phyloP scores from a whole-genome alignment of 164 flowering plant species.

The Cinnamomum micranthum region DNA sequence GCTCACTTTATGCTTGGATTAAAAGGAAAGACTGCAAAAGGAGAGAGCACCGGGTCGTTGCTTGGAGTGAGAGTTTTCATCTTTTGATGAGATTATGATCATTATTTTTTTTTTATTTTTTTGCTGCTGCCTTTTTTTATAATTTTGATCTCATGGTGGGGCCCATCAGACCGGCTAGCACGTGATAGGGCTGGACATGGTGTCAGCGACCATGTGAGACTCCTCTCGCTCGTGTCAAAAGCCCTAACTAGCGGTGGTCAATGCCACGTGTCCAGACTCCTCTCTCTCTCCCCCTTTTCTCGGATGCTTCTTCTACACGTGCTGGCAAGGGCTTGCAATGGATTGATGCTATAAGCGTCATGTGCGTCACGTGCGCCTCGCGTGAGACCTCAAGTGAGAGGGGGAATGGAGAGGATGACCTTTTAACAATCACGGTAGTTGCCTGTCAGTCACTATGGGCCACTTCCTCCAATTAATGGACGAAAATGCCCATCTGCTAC shows the following conservation, averaged over 20 bases:
- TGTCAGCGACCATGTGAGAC: slow-evolving; percentile 65
- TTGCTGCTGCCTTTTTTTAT: neutral
- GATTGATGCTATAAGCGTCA: neutral
- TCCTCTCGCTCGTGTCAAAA: slow-evolving; percentile 52
- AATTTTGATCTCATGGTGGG: slow-evolving; percentile 17
- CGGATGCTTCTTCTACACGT: slow-evolving; percentile 19
- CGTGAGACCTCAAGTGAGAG: neutral
- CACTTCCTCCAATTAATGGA: no score
- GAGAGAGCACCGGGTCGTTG: slow-evolving; percentile 33
- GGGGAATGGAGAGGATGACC: neutral
- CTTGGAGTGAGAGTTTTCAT: slow-evolving; percentile 31
- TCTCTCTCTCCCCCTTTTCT: neutral
- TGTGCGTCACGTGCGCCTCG: neutral
- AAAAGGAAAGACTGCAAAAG: slow-evolving; percentile 38
- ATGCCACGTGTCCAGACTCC: slow-evolving; percentile 35
- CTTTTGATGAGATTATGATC: neutral
- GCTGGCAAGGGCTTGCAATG: neutral
- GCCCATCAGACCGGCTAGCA: slow-evolving; percentile 24
- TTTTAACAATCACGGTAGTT: neutral
- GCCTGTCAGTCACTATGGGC: slow-evolving; percentile 6
- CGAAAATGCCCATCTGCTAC: no score
- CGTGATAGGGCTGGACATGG: slow-evolving; percentile 43
- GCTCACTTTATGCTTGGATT: slow-evolving; percentile 29
- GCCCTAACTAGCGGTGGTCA: slow-evolving; percentile 47
- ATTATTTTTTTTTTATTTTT: no score